Evolutionary conservation across 768 basidiomycete genomes (phyloP).

Genomic region (Dentipellis sp.): DNA sequence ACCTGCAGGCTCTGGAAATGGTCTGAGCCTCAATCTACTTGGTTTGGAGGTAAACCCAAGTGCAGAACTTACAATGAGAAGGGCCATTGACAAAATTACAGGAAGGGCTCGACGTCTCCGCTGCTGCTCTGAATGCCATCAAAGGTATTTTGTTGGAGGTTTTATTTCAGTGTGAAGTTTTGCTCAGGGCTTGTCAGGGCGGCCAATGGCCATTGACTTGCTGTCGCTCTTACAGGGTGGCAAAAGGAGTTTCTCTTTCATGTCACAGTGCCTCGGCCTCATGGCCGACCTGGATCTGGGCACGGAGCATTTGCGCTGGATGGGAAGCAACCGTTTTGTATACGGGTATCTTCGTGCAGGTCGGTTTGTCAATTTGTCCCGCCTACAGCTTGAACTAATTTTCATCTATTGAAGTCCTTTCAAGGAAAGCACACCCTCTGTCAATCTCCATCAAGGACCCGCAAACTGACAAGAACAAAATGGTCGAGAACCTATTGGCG

Average conservation of each 20-base stretch:
- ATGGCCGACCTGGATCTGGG: slow-evolving; percentile 82
- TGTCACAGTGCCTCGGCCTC: slow-evolving; percentile 75
- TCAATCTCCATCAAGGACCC: slow-evolving; percentile 63
- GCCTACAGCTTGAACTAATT: neutral
- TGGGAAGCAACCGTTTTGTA: slow-evolving; percentile 76
- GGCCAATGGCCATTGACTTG: slow-evolving; percentile 65
- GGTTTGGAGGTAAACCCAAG: slow-evolving; percentile 44
- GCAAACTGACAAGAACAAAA: slow-evolving; percentile 60
- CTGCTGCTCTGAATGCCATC: slow-evolving; percentile 68
- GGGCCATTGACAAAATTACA: slow-evolving; percentile 13
- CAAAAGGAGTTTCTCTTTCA: slow-evolving; percentile 62
- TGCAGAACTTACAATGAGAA: no score
- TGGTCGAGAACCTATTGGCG: slow-evolving; percentile 44
- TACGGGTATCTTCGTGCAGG: slow-evolving; percentile 63
- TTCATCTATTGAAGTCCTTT: slow-evolving; percentile 34
- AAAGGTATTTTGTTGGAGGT: slow-evolving; percentile 44
- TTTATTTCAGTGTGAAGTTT: neutral
- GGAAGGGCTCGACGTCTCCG: slow-evolving; percentile 63
- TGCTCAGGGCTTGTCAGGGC: slow-evolving; percentile 34
- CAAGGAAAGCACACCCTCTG: slow-evolving; percentile 56
- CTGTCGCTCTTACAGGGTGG: slow-evolving; percentile 67
- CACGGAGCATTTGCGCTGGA: slow-evolving; percentile 79
- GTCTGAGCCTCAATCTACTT: slow-evolving; percentile 60
- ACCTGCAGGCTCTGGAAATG: slow-evolving; percentile 81
- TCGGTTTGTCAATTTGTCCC: slow-evolving; percentile 22